Base-by-base conservation (phyloP, 768 basidiomycete species). In the Suillus discolor region DNA sequence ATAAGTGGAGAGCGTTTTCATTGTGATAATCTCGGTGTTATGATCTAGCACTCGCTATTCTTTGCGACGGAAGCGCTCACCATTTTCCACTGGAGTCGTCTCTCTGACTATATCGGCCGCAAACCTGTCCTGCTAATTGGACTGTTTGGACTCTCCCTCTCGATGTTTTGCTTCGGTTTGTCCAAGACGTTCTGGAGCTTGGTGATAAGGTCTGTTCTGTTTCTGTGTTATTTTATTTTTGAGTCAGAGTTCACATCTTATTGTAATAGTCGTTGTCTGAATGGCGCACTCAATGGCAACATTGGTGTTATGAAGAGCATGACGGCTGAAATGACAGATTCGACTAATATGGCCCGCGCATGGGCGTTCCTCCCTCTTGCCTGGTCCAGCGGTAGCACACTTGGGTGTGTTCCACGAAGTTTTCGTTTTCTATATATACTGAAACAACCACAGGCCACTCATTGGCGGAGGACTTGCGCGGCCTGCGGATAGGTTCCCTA, bases 401-500 rank as follows among this genome's bases (percentile, higher is more conserved):
- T 82, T 1, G 84, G 83, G 83, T 84, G 45, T 63, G 80, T 75
- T 45, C 23, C 7, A 2, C 66, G 11, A 25, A 7, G 18, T 9
- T 18, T n/a, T 51, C 9, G 23, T 31, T 42, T 39, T 28, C 12
- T 6, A 25, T 12, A 20, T 62, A 18, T 66, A 13, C 62, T 72
- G n/a, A 70, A 60, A 18, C 7, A 25, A 28, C 12, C 31, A n/a
- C 49, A 90, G 91, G 0, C 90, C 92, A 13, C 73, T 91, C 51
- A 81, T 91, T 23, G 92, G 92, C 39, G 92, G 92, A 1, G 71
- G 79, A 15, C 75, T 93, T 34, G 85, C 89, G 13, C 83, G 78
- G 41, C 92, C 91, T 0, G 81, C 83, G 59, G 89, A 92, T 53
- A 85, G 84, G 28, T 92, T 90, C 72, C 90, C 90, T 1, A 68